Base-by-base conservation (phyloP, 352 stramenopile genomes). In the Phytophthora cactorum region DNA sequence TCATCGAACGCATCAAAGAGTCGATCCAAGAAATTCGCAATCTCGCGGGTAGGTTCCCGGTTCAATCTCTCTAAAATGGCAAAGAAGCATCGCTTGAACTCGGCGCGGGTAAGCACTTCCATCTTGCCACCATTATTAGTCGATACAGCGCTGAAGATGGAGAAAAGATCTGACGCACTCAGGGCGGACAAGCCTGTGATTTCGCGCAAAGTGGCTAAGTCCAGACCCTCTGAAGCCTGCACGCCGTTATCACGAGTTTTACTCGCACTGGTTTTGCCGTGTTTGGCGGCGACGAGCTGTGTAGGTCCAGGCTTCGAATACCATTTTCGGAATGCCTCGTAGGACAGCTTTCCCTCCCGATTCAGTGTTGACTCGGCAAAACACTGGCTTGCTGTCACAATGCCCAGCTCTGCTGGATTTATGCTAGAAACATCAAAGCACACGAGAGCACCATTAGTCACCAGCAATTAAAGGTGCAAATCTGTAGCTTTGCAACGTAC, bases 1-100 rank as follows among this genome's bases (percentile, higher is more conserved):
- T 75, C 55, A 47, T 97, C 90, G 58, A 97, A 95, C 0, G 81
- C 69, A 52, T 91, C 77, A 66, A 95, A 97, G 5, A 96, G 68
- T 3, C 70, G 75, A 66, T 94, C 82, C 17, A 95, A 56, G 28
- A 94, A 92, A 10, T 65, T 72, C 14, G 70, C 70, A 50, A 92
- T 75, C n/a, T 79, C 75, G 38, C 63, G 63, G 6, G 78, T 89
- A 17, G 72, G 74, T 17, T 86, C 54, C 25, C 82, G 82, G 12
- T 82, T 84, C 44, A 90, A 77, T 46, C 75, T 76, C 46, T 89
- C 75, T 9, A 95, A 36, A 59, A 95, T 86, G 22, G 63, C 64
- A 61, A 79, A 87, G 47, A 93, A 92, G 29, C 78, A 86, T 41
- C 69, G 72, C 59, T 90, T 91, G 61, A 95, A 93, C 36, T 88